A percentile compares a stretch with the other conserved stretches of the same genome.
Conservation (phyloP, 768 basidiomycete genomes). For the Cytidiella melzeri region DNA sequence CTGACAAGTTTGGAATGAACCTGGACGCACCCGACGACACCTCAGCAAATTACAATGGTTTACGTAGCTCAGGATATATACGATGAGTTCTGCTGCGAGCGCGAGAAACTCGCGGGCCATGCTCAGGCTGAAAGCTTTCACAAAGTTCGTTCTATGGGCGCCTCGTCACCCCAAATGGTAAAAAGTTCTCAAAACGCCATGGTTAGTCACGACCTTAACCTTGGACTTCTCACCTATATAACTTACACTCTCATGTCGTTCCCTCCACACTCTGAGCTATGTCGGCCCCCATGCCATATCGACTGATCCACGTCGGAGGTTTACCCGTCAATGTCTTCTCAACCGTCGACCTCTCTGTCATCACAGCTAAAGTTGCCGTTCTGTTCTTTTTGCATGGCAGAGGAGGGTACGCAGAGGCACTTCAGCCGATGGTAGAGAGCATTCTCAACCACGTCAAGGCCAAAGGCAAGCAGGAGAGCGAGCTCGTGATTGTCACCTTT, state of each 20-base stretch:
- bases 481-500: constrained; percentile 41
- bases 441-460: constrained; percentile 23
- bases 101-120: neutral
- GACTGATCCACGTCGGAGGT: too few relatives aligned
- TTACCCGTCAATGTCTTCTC: constrained; percentile 23
- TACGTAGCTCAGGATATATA: constrained; percentile 9
- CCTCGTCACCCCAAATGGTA: too few relatives aligned
- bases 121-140: too few relatives aligned
- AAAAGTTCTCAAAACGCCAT: too few relatives aligned
- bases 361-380: constrained; percentile 22
- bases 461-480: constrained; percentile 23
- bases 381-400: constrained; percentile 46
- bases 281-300: too few relatives aligned
- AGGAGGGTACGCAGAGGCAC: constrained; percentile 23
- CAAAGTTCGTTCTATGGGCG: too few relatives aligned
- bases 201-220: too few relatives aligned
- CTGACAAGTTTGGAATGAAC: neutral
- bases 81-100: constrained; percentile 9
- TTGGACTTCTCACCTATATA: too few relatives aligned
- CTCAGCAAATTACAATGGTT: constrained; percentile 5
- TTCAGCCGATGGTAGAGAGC: constrained; percentile 27
- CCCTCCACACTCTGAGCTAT: too few relatives aligned
- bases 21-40: constrained; percentile 8
- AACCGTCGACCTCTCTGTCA: constrained; percentile 8
- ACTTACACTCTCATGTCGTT: too few relatives aligned